Base-by-base conservation (phyloP, 2,329 filamentous ascomycete genomes). In the Neobulgaria alba region DNA sequence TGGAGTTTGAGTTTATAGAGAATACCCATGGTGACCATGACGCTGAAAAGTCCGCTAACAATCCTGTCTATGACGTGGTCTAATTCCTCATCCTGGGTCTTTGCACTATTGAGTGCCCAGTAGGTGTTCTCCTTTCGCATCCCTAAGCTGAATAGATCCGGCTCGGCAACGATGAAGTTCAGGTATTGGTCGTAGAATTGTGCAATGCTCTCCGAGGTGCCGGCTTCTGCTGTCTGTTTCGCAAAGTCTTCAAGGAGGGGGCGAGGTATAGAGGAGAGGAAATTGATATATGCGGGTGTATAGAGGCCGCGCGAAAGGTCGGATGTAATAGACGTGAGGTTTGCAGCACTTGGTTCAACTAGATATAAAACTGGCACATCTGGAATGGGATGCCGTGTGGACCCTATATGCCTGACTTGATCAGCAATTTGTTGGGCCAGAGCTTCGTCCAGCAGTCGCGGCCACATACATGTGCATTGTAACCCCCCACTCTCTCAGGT, bases 291-390 rank as follows among this genome's bases (percentile, higher is more conserved):
- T 47, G 90, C 90, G 0, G 90, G 89, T 18, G 86, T 82, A 64
- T 98, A 98, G 19, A 98, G 75, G 35, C 82, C 85, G 49, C 82
- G 85, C 47, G 89, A 77, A 10, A 98, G 76, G 60, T 98, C 93
- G 51, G 70, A 77, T 10, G 88, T 92, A 45, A 98, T 90, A 33
- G 74, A 70, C 57, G 89, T 73, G 36, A 95, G 72, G 61, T 96
- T 96, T 46, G 79, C 70, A 8, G 77, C 61, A 9, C 78, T 94
- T 12, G 92, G 92, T 57, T 98, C 90, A 56, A 98, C 73, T n/a
- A 98, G 75, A 60, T 98, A 98, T 47, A 98, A 81, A 47, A 92
- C 92, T 3, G 92, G 90, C 8, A 96, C 92, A 63, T 98, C 92
- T 42, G 90, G 89, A 52, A 98, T 98, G 19, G 87, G 79, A 61